Evolutionary conservation across 768 basidiomycete genomes (phyloP).

Genomic region (Mycena filopes): DNA sequence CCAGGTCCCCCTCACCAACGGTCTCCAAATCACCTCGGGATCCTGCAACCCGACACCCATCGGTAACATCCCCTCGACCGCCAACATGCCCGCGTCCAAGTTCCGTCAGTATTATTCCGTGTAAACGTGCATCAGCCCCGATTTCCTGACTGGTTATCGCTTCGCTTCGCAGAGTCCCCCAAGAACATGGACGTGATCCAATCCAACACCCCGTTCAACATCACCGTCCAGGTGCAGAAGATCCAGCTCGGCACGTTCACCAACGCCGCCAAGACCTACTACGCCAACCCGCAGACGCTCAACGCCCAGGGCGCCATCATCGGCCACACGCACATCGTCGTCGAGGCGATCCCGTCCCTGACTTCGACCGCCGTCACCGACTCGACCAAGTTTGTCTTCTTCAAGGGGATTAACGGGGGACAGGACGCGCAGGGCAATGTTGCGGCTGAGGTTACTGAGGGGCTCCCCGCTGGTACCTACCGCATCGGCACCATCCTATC

Average conservation of each 20-base stretch:
- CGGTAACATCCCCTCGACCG: conserved; percentile 60
- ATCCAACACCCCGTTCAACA: conserved; percentile 60
- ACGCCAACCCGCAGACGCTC: conserved; percentile 66
- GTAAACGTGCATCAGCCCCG: neutral
- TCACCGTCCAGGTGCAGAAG: conserved; percentile 58
- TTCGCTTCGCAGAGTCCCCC: conserved; percentile 43
- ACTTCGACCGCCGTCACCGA: conserved; percentile 58
- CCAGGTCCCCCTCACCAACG: conserved; percentile 63
- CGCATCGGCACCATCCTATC: conserved; percentile 67
- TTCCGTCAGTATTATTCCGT: conserved; percentile 43
- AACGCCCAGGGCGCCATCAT: conserved; percentile 61
- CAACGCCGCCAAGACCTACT: conserved; percentile 64
- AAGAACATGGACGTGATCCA: conserved; percentile 55
- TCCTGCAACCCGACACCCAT: conserved; percentile 72
- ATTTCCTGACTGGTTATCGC: neutral
- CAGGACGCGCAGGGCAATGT: conserved; percentile 59
- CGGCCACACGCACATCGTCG: conserved; percentile 69
- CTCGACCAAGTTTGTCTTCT: conserved; percentile 65
- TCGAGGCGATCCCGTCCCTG: conserved; percentile 58
- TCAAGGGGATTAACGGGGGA: conserved; percentile 60
- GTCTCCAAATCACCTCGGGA: conserved; percentile 59
- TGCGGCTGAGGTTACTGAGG: conserved; percentile 59
- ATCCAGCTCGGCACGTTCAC: conserved; percentile 67
- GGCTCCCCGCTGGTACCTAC: conserved; percentile 70
- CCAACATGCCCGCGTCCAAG: conserved; percentile 61